Evolutionary conservation across 495 filamentous ascomycete species (phyloP).

Genomic region (Chaetomidium leptoderma): DNA sequence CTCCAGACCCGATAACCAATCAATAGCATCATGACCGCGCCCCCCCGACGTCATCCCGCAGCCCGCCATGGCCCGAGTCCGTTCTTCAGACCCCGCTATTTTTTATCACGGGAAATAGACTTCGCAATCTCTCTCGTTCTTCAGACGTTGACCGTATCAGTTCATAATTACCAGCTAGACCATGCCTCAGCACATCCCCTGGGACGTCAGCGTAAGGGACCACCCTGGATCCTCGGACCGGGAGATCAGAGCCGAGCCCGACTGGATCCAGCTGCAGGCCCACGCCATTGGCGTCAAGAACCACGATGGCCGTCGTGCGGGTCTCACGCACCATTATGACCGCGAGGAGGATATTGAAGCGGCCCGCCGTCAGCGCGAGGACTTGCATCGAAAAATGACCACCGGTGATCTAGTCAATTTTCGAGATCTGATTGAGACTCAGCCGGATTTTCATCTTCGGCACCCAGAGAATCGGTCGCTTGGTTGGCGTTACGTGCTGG

Average conservation of each 20-base stretch:
- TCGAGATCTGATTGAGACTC: conserved; percentile 17
- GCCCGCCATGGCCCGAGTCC: too few species aligned
- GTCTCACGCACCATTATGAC: conserved; percentile 1
- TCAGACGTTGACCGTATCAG: too few species aligned
- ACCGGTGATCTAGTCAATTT: conserved; percentile 18
- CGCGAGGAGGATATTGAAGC: conserved; percentile 3
- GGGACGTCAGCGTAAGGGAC: conserved; percentile 7
- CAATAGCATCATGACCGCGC: too few species aligned
- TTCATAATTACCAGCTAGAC: not conserved
- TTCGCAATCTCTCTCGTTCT: too few species aligned
- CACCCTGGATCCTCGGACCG: conserved; percentile 15
- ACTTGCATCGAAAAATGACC: not conserved
- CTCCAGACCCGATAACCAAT: too few species aligned
- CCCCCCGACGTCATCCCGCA: too few species aligned
- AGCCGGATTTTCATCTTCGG: conserved; percentile 10
- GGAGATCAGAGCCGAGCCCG: conserved; percentile 13
- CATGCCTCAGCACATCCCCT: conserved; percentile 9
- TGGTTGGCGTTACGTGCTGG: conserved; percentile 21
- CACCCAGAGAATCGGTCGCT: conserved; percentile 18
- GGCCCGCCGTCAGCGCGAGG: conserved; percentile 6
- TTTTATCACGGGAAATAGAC: too few species aligned
- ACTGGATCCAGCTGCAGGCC: conserved; percentile 6
- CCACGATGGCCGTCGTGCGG: conserved; percentile 11
- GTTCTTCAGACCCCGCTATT: too few species aligned
- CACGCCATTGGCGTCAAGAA: conserved; percentile 18